A percentile compares a stretch with the other conserved stretches of the same genome.
Evolutionary conservation across 768 basidiomycete species (phyloP).

Genomic region (Hericium rajendrae): DNA sequence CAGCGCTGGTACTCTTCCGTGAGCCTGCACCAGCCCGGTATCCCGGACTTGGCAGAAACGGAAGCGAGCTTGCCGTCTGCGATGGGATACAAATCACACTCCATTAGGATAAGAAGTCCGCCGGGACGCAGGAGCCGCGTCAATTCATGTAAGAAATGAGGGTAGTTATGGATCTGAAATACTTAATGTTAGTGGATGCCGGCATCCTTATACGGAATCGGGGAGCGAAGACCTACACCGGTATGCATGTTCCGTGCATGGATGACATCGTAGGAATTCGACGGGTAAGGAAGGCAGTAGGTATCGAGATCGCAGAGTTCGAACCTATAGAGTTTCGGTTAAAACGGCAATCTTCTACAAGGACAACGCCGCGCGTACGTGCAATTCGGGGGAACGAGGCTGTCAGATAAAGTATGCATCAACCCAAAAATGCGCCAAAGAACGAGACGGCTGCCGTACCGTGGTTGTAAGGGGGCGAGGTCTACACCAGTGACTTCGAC

Average conservation of each 20-base stretch:
- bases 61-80: slow-evolving; percentile 34
- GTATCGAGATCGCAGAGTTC: slow-evolving; percentile 64
- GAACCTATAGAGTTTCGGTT: slow-evolving; percentile 33
- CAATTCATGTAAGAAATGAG: slow-evolving; percentile 49
- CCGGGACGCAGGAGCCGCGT: slow-evolving; percentile 61
- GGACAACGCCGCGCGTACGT: slow-evolving; percentile 38
- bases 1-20: slow-evolving; percentile 56
- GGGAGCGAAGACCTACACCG: slow-evolving; percentile 37
- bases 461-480: slow-evolving; percentile 64
- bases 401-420: slow-evolving; percentile 18
- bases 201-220: slow-evolving; percentile 2
- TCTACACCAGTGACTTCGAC: slow-evolving; percentile 63
- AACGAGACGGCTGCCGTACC: slow-evolving; percentile 28
- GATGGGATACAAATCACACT: slow-evolving; percentile 45
- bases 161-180: slow-evolving; percentile 50
- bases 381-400: slow-evolving; percentile 62
- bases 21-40: slow-evolving; percentile 51
- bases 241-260: slow-evolving; percentile 63
- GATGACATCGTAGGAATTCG: slow-evolving; percentile 54
- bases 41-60: slow-evolving; percentile 22
- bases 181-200: neutral
- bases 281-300: slow-evolving; percentile 51
- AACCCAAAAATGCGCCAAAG: neutral
- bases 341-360: neutral
- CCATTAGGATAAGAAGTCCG: slow-evolving; percentile 59